phyloP scores from a whole-genome alignment of 805 yeast genomes.

The Candida xyloterini region DNA sequence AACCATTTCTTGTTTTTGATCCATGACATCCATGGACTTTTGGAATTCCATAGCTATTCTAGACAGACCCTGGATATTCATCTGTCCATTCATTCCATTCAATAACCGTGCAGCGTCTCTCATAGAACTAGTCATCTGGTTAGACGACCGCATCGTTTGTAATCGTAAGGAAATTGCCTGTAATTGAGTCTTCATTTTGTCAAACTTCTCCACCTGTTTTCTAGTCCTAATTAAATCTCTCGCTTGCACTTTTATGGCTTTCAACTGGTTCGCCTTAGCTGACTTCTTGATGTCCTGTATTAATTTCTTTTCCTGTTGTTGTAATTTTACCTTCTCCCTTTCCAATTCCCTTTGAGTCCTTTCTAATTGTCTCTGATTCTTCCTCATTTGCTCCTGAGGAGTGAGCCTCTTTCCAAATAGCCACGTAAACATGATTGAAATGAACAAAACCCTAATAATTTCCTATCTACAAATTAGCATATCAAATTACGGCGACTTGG shows the following conservation, averaged over 20 bases:
- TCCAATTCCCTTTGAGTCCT: conserved; percentile 91
- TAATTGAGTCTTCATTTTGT: conserved; percentile 88
- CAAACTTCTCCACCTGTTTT: conserved; percentile 79
- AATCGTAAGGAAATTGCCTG: conserved; percentile 92
- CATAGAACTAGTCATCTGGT: conserved; percentile 94
- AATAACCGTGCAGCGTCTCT: conserved; percentile 84
- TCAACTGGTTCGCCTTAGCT: conserved; percentile 85
- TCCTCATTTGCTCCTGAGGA: conserved; percentile 92
- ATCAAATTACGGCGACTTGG: not conserved
- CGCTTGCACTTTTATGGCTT: conserved; percentile 92
- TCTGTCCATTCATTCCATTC: conserved; percentile 76
- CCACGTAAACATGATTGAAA: conserved; percentile 72
- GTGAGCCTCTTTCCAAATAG: conserved; percentile 90
- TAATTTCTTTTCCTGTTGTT: conserved; percentile 87
- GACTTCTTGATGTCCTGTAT: conserved; percentile 83
- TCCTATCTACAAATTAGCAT: conserved; percentile 2
- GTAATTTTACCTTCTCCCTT: conserved; percentile 81
- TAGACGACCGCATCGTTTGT: conserved; percentile 89
- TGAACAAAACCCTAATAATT: not conserved
- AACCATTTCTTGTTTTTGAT: conserved; percentile 97
- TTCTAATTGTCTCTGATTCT: conserved; percentile 93
- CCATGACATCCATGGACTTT: conserved; percentile 92
- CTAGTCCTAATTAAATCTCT: conserved; percentile 90
- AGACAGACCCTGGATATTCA: conserved; percentile 88
- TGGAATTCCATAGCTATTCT: conserved; percentile 94